These are phyloP conservation scores for Termitomyces eurrhizus DNA, from an alignment of 768 basidiomycete genomes.

Conservation along the genomic window DNA sequence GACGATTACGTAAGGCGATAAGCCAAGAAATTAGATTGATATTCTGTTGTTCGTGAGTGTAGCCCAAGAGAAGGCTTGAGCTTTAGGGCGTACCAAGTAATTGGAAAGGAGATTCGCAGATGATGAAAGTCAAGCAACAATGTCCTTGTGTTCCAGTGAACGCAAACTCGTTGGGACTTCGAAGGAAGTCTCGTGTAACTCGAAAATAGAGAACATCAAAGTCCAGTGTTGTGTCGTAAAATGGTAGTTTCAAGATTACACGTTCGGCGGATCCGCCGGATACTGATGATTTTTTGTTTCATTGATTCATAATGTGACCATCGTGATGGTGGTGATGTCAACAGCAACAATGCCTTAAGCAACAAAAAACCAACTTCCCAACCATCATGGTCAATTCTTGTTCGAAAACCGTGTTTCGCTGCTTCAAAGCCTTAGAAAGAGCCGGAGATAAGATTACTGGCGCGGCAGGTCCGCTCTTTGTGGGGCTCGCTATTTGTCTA, in stretches of 20 bases:
- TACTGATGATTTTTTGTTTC: not conserved
- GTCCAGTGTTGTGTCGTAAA: not conserved
- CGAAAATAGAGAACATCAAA: not conserved
- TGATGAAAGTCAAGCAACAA: not conserved
- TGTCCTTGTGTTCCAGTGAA: not conserved
- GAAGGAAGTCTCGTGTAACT: not conserved
- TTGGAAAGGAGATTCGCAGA: not conserved
- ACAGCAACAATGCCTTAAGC: not conserved
- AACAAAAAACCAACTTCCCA: not conserved
- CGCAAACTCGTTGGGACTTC: not conserved
- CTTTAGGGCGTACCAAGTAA: too few species aligned
- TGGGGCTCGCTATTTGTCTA: constrained; percentile 73
- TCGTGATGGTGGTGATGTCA: not conserved
- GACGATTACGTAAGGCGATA: too few species aligned
- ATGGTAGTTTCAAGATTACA: too few species aligned
- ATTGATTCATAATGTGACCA: not conserved
- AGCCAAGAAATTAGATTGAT: too few species aligned
- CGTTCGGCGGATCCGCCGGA: too few species aligned
- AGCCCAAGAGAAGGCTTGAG: too few species aligned
- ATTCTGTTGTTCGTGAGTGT: too few species aligned
- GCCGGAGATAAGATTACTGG: constrained; percentile 79
- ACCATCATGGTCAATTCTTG: constrained; percentile 1
- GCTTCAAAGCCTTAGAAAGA: constrained; percentile 40
- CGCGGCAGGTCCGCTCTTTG: constrained; percentile 88
- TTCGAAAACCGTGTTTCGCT: not conserved